Evolutionary conservation across 208 protist species (phyloP).

Genomic region (Herpetomonas muscarum): DNA sequence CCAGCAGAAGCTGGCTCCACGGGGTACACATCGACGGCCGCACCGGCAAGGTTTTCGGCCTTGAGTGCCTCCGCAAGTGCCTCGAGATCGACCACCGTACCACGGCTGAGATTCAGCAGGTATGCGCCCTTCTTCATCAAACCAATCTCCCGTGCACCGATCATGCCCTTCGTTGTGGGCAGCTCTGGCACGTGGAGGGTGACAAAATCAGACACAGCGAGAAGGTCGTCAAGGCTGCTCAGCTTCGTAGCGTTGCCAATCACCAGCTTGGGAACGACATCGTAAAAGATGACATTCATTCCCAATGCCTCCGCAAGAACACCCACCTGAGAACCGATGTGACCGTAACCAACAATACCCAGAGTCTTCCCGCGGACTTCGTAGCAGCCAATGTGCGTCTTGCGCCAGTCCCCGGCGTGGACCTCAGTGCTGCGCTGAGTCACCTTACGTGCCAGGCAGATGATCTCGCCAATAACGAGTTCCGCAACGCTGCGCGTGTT

Average conservation of each 20-base stretch:
- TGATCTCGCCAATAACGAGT: conserved; percentile 90
- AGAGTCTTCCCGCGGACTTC: conserved; percentile 87
- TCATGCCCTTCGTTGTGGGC: conserved; percentile 71
- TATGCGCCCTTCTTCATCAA: conserved; percentile 78
- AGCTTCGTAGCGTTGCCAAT: conserved; percentile 83
- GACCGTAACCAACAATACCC: conserved; percentile 93
- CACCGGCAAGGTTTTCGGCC: conserved; percentile 76
- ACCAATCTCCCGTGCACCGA: conserved; percentile 56
- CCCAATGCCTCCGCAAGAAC: conserved; percentile 91
- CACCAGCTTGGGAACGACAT: conserved; percentile 81
- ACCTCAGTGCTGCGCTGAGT: conserved; percentile 85
- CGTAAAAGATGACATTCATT: conserved; percentile 92
- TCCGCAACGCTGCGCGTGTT: conserved; percentile 94
- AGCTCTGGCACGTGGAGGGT: conserved; percentile 92
- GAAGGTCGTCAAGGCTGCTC: conserved; percentile 61
- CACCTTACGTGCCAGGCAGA: conserved; percentile 83
- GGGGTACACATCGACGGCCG: conserved; percentile 92
- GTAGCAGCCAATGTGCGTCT: conserved; percentile 70
- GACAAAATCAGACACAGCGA: conserved; percentile 85
- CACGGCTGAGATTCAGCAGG: conserved; percentile 84
- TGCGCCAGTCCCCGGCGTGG: conserved; percentile 88
- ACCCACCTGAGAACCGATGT: conserved; percentile 92
- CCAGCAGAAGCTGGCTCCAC: conserved; percentile 68
- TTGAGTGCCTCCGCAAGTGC: conserved; percentile 68
- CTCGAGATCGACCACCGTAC: conserved; percentile 81